Base-by-base conservation (phyloP, 495 filamentous ascomycete species). In the Daldinia concentrica region DNA sequence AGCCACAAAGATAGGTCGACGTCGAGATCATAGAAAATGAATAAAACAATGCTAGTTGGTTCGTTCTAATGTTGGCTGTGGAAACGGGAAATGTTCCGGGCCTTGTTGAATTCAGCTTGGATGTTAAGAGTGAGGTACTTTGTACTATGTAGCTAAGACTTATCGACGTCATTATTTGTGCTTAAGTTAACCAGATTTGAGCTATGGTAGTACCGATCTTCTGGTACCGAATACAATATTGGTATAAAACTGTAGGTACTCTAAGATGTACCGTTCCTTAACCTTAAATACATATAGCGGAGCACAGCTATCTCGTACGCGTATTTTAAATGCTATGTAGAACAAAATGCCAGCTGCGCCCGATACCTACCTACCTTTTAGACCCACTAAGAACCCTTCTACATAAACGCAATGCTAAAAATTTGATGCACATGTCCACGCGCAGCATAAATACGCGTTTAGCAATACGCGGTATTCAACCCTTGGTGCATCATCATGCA, bases 41-140 rank as follows among this genome's bases (percentile, higher is more conserved):
- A 50, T 19, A 15, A 36, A 36, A 17, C 22, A 58, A 36, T 36
- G 7, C 29, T 45, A 0, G 54, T 36, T 30, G 27, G 11, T 51
- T 64, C 37, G 15, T 45, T 55, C 59, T 32, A 52, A 12, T 24
- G 22, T 7, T 52, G 9, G 11, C 8, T 52, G 50, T 45, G 41
- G 41, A 52, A 52, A 29, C 24, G 11, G 50, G 24, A 52, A 52
- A 24, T 27, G 9, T 15, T 57, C 5, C 50, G n/a, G 50, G 58
- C 51, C 57, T 45, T 48, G 29, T 45, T 7, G 15, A 39, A 30
- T 26, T 69, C 59, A 64, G 54, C 54, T 69, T 19, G 27, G 50
- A 51, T 3, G 17, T 30, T 15, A 6, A 12, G 14, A 27, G 3
- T 6, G 1, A 36, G 56, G 41, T 66, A 58, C 63, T 39, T 59